Evolutionary conservation across 2,329 filamentous ascomycete genomes (phyloP), one percentile per base, ranked within the genome.

Genomic region (Colletotrichum sojae): DNA sequence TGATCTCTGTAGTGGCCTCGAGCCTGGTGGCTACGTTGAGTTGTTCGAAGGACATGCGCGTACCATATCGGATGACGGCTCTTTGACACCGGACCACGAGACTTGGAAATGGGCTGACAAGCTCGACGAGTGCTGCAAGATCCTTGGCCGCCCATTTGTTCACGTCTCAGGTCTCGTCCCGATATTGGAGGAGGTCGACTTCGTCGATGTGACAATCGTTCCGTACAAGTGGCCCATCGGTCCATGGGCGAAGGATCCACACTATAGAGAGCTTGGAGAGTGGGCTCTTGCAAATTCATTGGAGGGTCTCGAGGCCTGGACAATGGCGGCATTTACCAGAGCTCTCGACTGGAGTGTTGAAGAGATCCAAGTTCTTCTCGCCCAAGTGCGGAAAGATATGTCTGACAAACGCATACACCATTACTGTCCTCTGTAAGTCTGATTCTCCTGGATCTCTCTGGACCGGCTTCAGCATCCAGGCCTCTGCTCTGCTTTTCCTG

Each of bases 231-330:
- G 79, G 75, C 80, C 80, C 0, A 10, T 39, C 5, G 27, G 27
- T 2, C 43, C 25, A 4, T 59, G 56, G 56, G 16, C 56, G 10
- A 75, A 75, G 27, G 77, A 79, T 51, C 60, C 65, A 8, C 72
- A 75, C 60, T 72, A 78, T 57, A 80, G 80, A 68, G 74, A 78
- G 66, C 71, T 81, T 4, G 79, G 81, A 5, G 58, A 61, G 15
- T 79, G 78, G 73, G 13, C 2, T 5, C 36, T 45, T 6, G 45
- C 13, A 0, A 64, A 64, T 13, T 9, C 31, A 25, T 5, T 25
- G 9, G 54, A 49, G 5, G 63, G 63, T 0, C 8, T 64, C 1
- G 54, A 64, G 4, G 62, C 3, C 1, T 59, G n/a, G 22, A 45
- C 16, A 3, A 58, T 64, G 22, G 62, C 62, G 1, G 31, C 62